A percentile compares a stretch with the other conserved stretches of the same genome.
Evolutionary conservation across 2,329 filamentous ascomycete species (phyloP).

Genomic region (Periconia macrospinosa): DNA sequence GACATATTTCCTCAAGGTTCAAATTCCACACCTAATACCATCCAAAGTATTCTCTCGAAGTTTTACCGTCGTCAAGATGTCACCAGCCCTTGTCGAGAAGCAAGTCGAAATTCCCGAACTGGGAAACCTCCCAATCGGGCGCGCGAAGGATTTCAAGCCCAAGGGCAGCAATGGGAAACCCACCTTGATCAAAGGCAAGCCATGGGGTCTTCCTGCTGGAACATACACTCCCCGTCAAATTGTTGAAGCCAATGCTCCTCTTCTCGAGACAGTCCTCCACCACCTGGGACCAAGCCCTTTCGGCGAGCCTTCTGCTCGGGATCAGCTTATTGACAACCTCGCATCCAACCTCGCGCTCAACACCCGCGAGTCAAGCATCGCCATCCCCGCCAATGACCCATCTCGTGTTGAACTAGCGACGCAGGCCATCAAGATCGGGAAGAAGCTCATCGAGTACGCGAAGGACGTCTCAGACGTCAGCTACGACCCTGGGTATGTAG

Average conservation of each 20-base stretch:
- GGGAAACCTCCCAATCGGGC: not conserved
- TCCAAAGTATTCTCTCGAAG: too few species aligned
- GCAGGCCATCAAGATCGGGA: conserved; percentile 3
- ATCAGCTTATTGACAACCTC: not conserved
- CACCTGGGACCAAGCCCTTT: not conserved
- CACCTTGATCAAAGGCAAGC: not conserved
- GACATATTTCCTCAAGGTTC: too few species aligned
- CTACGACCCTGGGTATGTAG: not conserved
- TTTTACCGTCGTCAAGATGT: too few species aligned
- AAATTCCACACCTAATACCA: too few species aligned
- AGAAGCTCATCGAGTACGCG: conserved; percentile 1
- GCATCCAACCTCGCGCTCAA: not conserved
- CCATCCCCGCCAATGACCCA: not conserved
- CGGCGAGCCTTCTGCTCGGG: not conserved
- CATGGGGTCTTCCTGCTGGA: not conserved
- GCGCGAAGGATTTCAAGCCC: not conserved
- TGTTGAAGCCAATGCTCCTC: not conserved
- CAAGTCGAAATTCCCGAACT: too few species aligned
- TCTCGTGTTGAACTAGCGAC: not conserved
- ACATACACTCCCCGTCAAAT: not conserved
- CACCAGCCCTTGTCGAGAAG: too few species aligned
- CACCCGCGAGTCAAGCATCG: not conserved
- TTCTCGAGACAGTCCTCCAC: not conserved
- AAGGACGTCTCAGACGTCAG: not conserved
- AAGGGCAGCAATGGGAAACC: not conserved